Evolutionary conservation across 176 grass and related monocot genomes (phyloP), one percentile per base, ranked within the genome.

Genomic region (Pharus latifolius): DNA sequence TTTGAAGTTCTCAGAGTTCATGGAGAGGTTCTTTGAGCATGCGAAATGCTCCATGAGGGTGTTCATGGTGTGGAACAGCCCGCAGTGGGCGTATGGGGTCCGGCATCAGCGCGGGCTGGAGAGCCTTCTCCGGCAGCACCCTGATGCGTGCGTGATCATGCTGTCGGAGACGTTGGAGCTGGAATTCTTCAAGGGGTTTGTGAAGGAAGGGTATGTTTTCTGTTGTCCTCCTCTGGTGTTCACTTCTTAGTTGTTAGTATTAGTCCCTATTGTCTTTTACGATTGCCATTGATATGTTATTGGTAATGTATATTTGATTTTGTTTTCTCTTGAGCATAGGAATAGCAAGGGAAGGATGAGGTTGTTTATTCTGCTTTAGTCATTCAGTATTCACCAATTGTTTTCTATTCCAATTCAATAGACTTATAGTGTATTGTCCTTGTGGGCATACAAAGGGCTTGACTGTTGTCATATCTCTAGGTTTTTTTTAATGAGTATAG

Each of bases 31-130:
- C 75, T 86, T 91, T 7, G 67, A 80, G 28, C 56, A 56, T 28
- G 77, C 64, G 2, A 75, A 72, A 10, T 99, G 95, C 44, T 76
- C 70, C 60, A 62, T 88, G 69, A 99, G 60, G 69, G 90, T 99
- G 40, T 91, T 94, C 63, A 99, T 99, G 90, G 84, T 88, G 35
- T 94, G 95, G 95, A 99, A 94, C 85, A 94, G 95, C 73, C 90
- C 87, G 2, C 76, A 78, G 23, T 94, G 95, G 95, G 62, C 79
- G 0, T 99, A 78, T 28, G 87, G 84, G 14, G 67, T 94, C 23
- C 79, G 95, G 22, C 71, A 94, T 53, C 90, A 88, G 67, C 80
- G 95, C 17, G 90, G 95, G 4, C 35, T 99, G 9, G 95, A 94
- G 72, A 99, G 95, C 64, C 77, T 99, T 49, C 80, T 99, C n/a